phyloP scores from a whole-genome alignment of 305 asterid species.

The Rubia peregrina region DNA sequence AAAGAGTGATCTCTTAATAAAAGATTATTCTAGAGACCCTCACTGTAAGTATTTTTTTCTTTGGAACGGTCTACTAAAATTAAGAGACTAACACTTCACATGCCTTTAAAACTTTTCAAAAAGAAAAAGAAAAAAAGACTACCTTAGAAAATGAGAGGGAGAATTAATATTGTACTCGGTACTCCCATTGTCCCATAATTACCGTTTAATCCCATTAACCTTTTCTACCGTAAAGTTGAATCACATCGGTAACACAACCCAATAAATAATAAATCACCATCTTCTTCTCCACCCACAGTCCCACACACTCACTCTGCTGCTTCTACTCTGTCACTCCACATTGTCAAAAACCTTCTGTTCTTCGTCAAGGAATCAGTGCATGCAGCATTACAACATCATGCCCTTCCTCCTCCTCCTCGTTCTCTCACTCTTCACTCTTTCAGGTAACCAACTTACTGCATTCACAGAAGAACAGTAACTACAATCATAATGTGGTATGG shows the following conservation, averaged over 20 bases:
- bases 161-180: too few relatives aligned
- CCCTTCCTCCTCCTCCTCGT: slow-evolving; percentile 13
- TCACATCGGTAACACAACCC: not conserved
- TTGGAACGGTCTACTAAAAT: too few relatives aligned
- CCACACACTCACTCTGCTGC: not conserved
- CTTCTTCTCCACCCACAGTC: not conserved
- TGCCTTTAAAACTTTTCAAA: too few relatives aligned
- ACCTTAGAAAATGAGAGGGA: too few relatives aligned
- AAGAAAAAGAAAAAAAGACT: too few relatives aligned
- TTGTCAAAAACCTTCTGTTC: not conserved
- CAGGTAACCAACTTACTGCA: slow-evolving; percentile 17
- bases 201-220: not conserved
- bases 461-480: not conserved
- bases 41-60: too few relatives aligned
- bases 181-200: too few relatives aligned
- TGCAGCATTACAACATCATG: slow-evolving; percentile 20
- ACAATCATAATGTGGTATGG: not conserved
- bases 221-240: not conserved
- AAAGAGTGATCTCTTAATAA: too few relatives aligned
- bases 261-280: not conserved
- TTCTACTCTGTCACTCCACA: not conserved
- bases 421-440: slow-evolving; percentile 13
- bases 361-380: slow-evolving; percentile 15
- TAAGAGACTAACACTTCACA: too few relatives aligned
- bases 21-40: too few relatives aligned